Conservation (phyloP, 2,329 filamentous ascomycete genomes). For the Nothopassalora personata region DNA sequence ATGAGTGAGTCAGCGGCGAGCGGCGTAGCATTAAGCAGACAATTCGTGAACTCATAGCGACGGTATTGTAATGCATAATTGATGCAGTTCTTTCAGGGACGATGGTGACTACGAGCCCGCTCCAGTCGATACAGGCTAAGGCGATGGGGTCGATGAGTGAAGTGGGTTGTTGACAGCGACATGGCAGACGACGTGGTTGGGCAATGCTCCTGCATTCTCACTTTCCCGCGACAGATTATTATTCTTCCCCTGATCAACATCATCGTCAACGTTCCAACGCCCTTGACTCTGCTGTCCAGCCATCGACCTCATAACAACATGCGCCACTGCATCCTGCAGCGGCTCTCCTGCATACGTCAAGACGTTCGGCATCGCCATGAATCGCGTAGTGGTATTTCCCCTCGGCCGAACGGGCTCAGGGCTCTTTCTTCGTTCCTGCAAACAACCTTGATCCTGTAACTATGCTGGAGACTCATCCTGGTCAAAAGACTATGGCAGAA, state of each 20-base stretch:
- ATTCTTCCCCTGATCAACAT: background rate
- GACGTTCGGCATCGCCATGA: background rate
- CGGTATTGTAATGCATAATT: background rate
- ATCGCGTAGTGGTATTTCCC: background rate
- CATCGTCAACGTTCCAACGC: background rate
- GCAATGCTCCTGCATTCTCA: too few relatives aligned
- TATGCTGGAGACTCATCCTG: background rate
- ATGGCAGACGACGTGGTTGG: too few relatives aligned
- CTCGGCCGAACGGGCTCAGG: background rate
- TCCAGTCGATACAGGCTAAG: too few relatives aligned
- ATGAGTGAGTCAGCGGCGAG: constrained; percentile 9
- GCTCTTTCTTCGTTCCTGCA: background rate
- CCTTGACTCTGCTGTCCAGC: background rate
- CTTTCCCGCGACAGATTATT: too few relatives aligned
- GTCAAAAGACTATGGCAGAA: background rate
- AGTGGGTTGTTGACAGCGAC: too few relatives aligned
- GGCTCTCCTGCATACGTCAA: background rate
- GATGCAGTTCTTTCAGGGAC: too few relatives aligned
- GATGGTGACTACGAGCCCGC: too few relatives aligned
- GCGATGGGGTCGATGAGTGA: too few relatives aligned
- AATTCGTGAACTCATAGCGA: background rate
- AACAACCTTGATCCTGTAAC: background rate
- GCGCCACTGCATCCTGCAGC: background rate
- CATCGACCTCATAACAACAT: background rate
- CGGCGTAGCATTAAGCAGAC: background rate